A percentile compares a stretch with the other conserved stretches of the same genome.
Evolutionary conservation across 345 rosid genomes (phyloP).

Genomic region (Conringia planisiliqua): DNA sequence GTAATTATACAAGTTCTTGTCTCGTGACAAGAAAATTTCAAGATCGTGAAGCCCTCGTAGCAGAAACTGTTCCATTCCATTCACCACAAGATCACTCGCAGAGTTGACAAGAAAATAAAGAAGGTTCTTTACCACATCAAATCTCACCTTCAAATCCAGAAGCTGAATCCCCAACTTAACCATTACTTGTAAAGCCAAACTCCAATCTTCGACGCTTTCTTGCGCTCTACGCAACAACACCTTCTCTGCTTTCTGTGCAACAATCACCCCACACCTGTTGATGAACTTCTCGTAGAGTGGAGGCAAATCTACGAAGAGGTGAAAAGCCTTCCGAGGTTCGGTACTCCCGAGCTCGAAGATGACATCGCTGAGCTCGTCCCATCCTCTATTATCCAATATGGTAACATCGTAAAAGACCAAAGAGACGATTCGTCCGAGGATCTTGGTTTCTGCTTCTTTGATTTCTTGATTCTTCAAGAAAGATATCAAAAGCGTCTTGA

Average conservation of each 20-base stretch:
- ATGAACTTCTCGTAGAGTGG: background rate
- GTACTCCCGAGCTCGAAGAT: background rate
- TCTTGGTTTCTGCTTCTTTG: background rate
- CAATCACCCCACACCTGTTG: background rate
- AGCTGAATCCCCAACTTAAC: conserved; percentile 4
- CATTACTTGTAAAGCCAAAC: background rate
- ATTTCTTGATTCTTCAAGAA: background rate
- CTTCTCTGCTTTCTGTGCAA: background rate
- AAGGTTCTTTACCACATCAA: background rate
- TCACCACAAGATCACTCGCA: background rate
- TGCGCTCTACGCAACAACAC: background rate
- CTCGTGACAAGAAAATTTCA: background rate
- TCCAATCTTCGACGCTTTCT: background rate
- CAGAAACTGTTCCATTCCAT: background rate
- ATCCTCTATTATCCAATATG: background rate
- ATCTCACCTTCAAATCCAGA: background rate
- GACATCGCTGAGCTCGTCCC: conserved; percentile 25
- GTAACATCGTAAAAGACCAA: background rate
- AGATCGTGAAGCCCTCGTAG: background rate
- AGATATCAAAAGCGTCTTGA: conserved; percentile 6
- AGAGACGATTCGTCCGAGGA: background rate
- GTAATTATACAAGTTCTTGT: background rate
- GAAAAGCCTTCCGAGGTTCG: background rate
- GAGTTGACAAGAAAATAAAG: background rate
- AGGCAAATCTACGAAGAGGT: conserved; percentile 6